A percentile compares a stretch with the other conserved stretches of the same genome.
phyloP scores from a whole-genome alignment of 345 rosid species.

The Sapria himalayana region DNA sequence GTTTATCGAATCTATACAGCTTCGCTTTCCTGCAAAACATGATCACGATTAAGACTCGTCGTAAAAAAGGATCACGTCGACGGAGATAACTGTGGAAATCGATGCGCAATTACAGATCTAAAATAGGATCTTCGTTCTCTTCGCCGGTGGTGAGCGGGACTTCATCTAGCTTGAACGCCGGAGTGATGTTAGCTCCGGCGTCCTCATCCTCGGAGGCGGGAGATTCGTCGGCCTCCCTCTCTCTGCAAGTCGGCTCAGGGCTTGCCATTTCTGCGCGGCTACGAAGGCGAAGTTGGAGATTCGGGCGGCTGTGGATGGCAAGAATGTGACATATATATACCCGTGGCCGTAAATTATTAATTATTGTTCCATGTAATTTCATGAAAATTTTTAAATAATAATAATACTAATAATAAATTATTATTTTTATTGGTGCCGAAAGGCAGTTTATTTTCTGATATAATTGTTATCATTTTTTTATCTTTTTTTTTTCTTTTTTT shows the following conservation, averaged over 20 bases:
- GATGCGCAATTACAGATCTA: slow-evolving; percentile 39
- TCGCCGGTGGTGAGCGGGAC: slow-evolving; percentile 77
- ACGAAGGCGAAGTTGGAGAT: too few species aligned
- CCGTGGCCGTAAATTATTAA: too few species aligned
- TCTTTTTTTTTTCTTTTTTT: too few species aligned
- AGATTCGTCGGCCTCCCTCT: slow-evolving; percentile 44
- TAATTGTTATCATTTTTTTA: too few species aligned
- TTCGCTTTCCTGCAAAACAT: slow-evolving; percentile 47
- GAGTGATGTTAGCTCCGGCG: slow-evolving; percentile 84
- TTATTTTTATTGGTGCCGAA: too few species aligned
- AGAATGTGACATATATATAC: too few species aligned
- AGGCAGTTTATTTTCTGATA: too few species aligned
- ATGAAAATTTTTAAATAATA: too few species aligned
- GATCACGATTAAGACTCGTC: background rate
- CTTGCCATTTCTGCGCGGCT: slow-evolving; percentile 35
- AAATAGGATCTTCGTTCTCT: slow-evolving; percentile 58
- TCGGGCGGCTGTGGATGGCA: too few species aligned
- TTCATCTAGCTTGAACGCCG: slow-evolving; percentile 65
- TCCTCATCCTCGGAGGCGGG: slow-evolving; percentile 75
- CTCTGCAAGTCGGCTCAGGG: slow-evolving; percentile 24
- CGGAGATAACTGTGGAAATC: background rate
- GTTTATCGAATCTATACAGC: slow-evolving; percentile 70
- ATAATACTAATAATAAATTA: too few species aligned
- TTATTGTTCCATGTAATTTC: too few species aligned
- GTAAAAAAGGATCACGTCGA: background rate